A percentile compares a stretch with the other conserved stretches of the same genome.
Conservation (phyloP, 148 eudicot genomes). For the Heliamphora exappendiculata region DNA sequence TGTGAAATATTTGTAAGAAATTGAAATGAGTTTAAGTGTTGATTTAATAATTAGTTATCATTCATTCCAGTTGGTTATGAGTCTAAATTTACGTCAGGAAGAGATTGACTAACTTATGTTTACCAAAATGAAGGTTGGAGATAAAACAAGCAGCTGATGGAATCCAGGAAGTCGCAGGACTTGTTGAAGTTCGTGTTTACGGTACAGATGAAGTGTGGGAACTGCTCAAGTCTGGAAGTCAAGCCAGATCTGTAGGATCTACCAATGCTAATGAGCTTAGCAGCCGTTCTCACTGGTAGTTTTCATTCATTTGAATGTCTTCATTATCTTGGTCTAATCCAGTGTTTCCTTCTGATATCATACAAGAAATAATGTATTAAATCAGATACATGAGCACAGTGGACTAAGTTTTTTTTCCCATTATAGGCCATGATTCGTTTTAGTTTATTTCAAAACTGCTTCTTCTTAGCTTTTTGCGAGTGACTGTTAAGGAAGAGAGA, state of each 20-base stretch:
- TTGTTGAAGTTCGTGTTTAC: constrained; percentile 63
- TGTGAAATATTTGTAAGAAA: background rate
- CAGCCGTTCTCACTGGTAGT: constrained; percentile 95
- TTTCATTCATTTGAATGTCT: background rate
- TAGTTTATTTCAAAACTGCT: too few relatives aligned
- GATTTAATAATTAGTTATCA: background rate
- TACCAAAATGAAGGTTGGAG: constrained; percentile 53
- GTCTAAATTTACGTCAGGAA: background rate
- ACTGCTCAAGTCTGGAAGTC: constrained; percentile 68
- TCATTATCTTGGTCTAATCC: background rate
- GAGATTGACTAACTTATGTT: background rate
- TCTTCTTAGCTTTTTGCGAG: too few relatives aligned
- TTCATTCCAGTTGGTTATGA: background rate
- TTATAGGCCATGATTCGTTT: too few relatives aligned
- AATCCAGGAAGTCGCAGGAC: constrained; percentile 92
- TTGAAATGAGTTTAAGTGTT: background rate
- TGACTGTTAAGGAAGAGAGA: too few relatives aligned
- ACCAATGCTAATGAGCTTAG: constrained; percentile 92
- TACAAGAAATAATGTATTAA: too few relatives aligned
- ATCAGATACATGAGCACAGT: too few relatives aligned
- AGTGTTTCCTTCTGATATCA: too few relatives aligned
- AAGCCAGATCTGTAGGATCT: constrained; percentile 83
- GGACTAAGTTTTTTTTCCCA: too few relatives aligned
- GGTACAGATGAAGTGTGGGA: constrained; percentile 84
- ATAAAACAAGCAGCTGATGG: constrained; percentile 88